Base-by-base conservation (phyloP, 306 rosid species). In the Urtica urens region DNA sequence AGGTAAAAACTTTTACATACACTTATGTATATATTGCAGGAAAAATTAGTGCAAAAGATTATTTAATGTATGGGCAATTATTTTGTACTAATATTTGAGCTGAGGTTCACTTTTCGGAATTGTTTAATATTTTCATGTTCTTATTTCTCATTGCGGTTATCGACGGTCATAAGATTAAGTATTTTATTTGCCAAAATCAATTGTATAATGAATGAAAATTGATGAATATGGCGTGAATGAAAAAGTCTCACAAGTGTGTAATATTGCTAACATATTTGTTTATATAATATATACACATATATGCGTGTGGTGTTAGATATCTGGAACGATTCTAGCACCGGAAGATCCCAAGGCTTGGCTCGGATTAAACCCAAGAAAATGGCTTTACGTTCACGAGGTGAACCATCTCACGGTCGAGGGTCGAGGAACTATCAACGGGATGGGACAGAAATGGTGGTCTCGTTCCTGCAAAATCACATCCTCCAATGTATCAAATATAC, bases 391-490 rank as follows among this genome's bases (percentile, higher is more conserved):
- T 50, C 74, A 71, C 17, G 67, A 74, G 55, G 74, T 88, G 67
- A 81, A 74, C 58, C 81, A 78, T 64, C 83, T 88, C 29, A 70
- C 87, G 18, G 5, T 88, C 14, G 77, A 77, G 27, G 97, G 97
- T n/a, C 83, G 83, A 30, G 97, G 97, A 38, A 68, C 38, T 18
- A 58, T 84, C 49, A 53, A 88, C 41, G 97, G 97, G 53, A 84
- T 65, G 93, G 97, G 97, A 30, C 78, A 74, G 2, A 69, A 78
- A 62, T 88, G 97, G 97, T 88, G 97, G 97, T 63, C 78, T 38
- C 80, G 61, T 20, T 88, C 97, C 56, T 88, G 95, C 87, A 88
- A 88, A 67, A 57, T 18, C 29, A 84, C 71, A 70, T 37, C 70
- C 41, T 57, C 83, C 49, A 79, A 80, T 67, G 94, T 87, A 78